Evolutionary conservation across 805 yeast genomes (phyloP), one percentile per base, ranked within the genome.

Genomic region (Saccharomycopsis sp.): DNA sequence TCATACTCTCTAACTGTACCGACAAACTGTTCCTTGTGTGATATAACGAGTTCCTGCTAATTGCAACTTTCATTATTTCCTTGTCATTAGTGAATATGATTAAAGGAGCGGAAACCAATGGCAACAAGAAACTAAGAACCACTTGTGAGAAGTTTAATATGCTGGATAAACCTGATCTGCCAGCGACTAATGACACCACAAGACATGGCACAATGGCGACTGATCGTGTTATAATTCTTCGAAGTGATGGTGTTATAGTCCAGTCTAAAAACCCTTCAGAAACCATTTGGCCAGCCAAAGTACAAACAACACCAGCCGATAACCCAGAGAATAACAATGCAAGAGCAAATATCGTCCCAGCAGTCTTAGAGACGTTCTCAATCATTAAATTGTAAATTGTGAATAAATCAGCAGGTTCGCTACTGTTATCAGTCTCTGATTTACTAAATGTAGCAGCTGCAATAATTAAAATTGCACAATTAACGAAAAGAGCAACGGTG

Each of bases 301-400:
- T 89, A 58, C 95, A 88, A 16, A 88, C 95, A 32, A 90, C 85
- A 34, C 96, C 96, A 2, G 96, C 96, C 56, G 93, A 81, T 58
- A 88, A 90, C n/a, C 97, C 97, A 11, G 90, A 81, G 59, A 85
- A 88, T 38, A 88, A 67, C 63, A 88, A 74, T 1, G 96, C 96
- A 40, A 87, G 63, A 0, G 96, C 96, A 68, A 89, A 88, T 0
- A 88, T 81, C 7, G 85, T 67, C 4, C 95, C 97, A 0, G 96
- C 97, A 4, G 88, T 77, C 13, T 85, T 82, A 1, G 95, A 84
- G 32, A 88, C 70, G 56, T 84, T 85, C 24, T 70, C 66, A 4
- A 77, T 69, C 22, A 88, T 71, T 61, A 88, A 67, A 45, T 80
- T 72, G 59, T 88, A 85, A 49, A 88, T 83, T 13, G 94, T 80